A percentile compares a stretch with the other conserved stretches of the same genome.
phyloP scores from a whole-genome alignment of 192 early-diverging fungal genomes.

The Coemansia sp. region DNA sequence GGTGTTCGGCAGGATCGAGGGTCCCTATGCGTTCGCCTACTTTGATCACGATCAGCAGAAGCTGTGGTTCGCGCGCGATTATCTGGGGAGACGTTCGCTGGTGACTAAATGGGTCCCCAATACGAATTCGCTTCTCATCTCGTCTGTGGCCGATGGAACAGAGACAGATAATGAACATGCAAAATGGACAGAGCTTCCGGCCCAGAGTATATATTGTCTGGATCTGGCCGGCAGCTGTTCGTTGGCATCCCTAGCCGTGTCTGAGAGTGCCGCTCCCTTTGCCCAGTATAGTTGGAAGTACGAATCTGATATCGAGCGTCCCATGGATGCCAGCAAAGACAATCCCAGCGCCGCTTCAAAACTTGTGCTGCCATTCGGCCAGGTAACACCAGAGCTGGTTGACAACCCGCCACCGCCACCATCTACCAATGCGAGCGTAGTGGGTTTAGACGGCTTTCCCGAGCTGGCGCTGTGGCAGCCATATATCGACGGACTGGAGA shows the following conservation, averaged over 20 bases:
- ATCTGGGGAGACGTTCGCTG: slow-evolving; percentile 77
- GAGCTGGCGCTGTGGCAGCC: slow-evolving; percentile 19
- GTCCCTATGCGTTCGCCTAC: slow-evolving; percentile 82
- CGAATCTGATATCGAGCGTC: background rate
- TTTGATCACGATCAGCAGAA: slow-evolving; percentile 32
- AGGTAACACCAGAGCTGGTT: slow-evolving; percentile 8
- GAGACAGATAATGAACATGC: slow-evolving; percentile 9
- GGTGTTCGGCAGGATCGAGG: slow-evolving; percentile 62
- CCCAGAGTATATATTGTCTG: slow-evolving; percentile 75
- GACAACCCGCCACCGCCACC: background rate
- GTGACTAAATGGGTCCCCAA: background rate
- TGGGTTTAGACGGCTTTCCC: slow-evolving; percentile 20
- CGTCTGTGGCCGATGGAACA: slow-evolving; percentile 35
- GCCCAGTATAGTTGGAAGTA: slow-evolving; percentile 25
- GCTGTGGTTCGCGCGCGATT: slow-evolving; percentile 87
- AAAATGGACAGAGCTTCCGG: slow-evolving; percentile 74
- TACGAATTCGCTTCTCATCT: slow-evolving; percentile 54
- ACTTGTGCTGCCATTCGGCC: slow-evolving; percentile 23
- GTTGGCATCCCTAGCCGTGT: background rate
- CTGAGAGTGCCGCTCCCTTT: slow-evolving; percentile 1
- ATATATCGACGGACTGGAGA: slow-evolving; percentile 25
- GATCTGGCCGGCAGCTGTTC: slow-evolving; percentile 30
- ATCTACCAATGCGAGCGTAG: background rate
- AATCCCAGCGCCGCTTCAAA: no score
- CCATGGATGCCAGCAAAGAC: background rate